Evolutionary conservation across 768 basidiomycete species (phyloP).

Genomic region (Mycena albidolilacea): DNA sequence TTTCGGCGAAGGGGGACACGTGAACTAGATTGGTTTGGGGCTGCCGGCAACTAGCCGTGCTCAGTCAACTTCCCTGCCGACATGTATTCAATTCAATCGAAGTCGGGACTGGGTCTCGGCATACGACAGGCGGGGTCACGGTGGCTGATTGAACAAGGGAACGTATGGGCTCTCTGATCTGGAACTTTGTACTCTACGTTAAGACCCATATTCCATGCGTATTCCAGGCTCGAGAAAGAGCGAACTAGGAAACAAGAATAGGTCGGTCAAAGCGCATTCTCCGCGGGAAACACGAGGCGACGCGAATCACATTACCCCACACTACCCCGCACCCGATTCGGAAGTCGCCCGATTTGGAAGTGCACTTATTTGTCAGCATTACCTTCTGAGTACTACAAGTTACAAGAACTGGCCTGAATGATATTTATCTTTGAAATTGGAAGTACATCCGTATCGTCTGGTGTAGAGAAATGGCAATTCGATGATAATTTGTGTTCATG

Average conservation of each 20-base stretch:
- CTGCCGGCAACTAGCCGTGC: neutral
- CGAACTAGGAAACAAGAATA: neutral
- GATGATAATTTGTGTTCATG: neutral
- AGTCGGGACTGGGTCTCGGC: slow-evolving; percentile 11
- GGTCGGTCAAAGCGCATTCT: slow-evolving; percentile 3
- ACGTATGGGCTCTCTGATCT: neutral
- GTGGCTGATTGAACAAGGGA: too few species aligned
- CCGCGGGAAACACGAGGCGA: too few species aligned
- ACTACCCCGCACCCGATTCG: slow-evolving; percentile 6
- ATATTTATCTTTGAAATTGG: neutral
- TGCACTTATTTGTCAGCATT: neutral
- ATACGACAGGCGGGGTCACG: neutral
- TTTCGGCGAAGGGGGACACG: slow-evolving; percentile 5
- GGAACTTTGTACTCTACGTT: neutral
- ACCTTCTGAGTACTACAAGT: neutral
- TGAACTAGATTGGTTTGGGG: slow-evolving; percentile 18
- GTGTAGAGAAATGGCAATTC: neutral
- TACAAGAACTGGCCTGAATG: too few species aligned
- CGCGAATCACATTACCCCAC: slow-evolving; percentile 1
- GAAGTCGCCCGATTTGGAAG: neutral
- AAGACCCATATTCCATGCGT: neutral
- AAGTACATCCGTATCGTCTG: neutral
- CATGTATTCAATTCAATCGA: too few species aligned
- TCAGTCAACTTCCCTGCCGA: too few species aligned
- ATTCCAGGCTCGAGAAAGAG: neutral